A percentile compares a stretch with the other conserved stretches of the same genome.
These are phyloP conservation scores for Brassica rapa DNA, from an alignment of 345 rosid genomes.

Conservation along the genomic window DNA sequence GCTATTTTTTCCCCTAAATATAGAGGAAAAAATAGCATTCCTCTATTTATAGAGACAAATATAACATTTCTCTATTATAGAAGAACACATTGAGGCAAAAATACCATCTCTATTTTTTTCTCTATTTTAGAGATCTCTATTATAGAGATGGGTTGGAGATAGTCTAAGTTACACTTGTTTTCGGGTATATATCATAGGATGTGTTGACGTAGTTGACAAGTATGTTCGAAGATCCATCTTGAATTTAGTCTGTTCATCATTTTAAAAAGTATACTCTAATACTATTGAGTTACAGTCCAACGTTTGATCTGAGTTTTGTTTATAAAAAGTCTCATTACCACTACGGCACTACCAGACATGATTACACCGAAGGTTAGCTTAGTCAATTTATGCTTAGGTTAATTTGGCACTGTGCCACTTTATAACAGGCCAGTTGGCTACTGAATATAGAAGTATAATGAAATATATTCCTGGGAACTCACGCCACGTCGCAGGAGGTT, in stretches of 20 bases:
- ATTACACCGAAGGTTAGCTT: not conserved
- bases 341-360: not conserved
- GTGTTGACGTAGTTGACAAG: not conserved
- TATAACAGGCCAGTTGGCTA: not conserved
- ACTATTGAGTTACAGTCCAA: not conserved
- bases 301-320: not conserved
- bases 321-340: not conserved
- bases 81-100: too few species aligned
- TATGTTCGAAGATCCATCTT: not conserved
- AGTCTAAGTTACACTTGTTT: not conserved
- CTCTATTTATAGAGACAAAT: too few species aligned
- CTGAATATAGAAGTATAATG: not conserved
- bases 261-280: not conserved
- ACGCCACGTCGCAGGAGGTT: not conserved
- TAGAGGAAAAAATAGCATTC: too few species aligned
- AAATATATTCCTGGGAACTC: not conserved
- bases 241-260: not conserved
- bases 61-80: too few species aligned
- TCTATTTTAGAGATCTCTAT: too few species aligned
- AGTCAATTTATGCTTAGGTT: not conserved
- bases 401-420: not conserved
- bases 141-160: too few species aligned
- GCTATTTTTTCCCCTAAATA: too few species aligned
- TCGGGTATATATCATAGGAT: not conserved
- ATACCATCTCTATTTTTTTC: too few species aligned